Conservation (phyloP, 2,329 filamentous ascomycete genomes). For the Fusarium lateritium region DNA sequence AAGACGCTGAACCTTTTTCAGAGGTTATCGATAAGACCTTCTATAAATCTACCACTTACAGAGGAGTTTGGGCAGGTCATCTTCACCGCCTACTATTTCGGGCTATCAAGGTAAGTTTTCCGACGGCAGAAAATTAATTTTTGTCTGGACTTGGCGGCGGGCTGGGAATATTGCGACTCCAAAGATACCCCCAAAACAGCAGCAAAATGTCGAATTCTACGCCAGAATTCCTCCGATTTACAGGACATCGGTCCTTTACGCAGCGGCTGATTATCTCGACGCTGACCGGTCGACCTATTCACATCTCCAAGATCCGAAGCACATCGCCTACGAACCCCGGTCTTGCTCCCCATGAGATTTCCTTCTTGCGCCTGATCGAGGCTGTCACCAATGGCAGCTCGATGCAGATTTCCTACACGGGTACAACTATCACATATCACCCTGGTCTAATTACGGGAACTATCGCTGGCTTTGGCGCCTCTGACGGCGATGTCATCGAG, state of each 20-base stretch:
- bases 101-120: slow-evolving; percentile 30
- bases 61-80: neutral
- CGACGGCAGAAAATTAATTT: slow-evolving; percentile 58
- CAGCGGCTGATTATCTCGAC: slow-evolving; percentile 91
- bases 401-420: slow-evolving; percentile 96
- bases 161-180: slow-evolving; percentile 41
- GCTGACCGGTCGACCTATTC: slow-evolving; percentile 88
- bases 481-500: slow-evolving; percentile 79
- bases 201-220: slow-evolving; percentile 60
- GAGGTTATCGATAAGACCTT: slow-evolving; percentile 54
- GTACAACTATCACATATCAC: slow-evolving; percentile 91
- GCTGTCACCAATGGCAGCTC: slow-evolving; percentile 94
- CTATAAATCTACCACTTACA: slow-evolving; percentile 27
- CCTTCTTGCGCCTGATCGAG: slow-evolving; percentile 94
- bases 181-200: slow-evolving; percentile 43
- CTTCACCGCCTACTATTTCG: slow-evolving; percentile 52
- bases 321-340: slow-evolving; percentile 89
- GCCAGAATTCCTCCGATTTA: slow-evolving; percentile 79
- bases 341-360: slow-evolving; percentile 92
- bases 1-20: slow-evolving; percentile 45
- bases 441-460: slow-evolving; percentile 93
- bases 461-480: slow-evolving; percentile 80
- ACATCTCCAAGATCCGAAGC: slow-evolving; percentile 94
- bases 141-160: slow-evolving; percentile 38
- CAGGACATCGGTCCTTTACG: slow-evolving; percentile 85